Evolutionary conservation across 2,329 filamentous ascomycete species (phyloP).

Genomic region (Dactylellina leptospora): DNA sequence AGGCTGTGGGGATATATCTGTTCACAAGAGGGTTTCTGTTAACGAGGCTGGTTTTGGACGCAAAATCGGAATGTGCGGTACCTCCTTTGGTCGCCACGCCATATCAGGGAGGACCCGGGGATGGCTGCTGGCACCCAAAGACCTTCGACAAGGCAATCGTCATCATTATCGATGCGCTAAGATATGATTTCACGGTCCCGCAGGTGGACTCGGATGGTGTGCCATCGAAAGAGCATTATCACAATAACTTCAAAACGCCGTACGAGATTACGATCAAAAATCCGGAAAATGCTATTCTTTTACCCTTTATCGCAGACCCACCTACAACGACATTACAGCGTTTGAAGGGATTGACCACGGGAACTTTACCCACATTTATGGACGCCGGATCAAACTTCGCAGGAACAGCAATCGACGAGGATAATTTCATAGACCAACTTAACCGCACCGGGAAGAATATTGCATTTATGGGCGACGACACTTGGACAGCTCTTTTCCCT

Average conservation of each 20-base stretch:
- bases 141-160: conserved; percentile 91
- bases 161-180: conserved; percentile 88
- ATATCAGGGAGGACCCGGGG: conserved; percentile 36
- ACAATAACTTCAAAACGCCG: conserved; percentile 86
- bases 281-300: conserved; percentile 84
- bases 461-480: conserved; percentile 96
- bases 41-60: conserved; percentile 80
- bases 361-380: conserved; percentile 91
- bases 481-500: conserved; percentile 92
- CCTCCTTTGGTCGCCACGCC: conserved; percentile 70
- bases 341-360: conserved; percentile 92
- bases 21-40: conserved; percentile 96
- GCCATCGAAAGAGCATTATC: conserved; percentile 70
- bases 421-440: conserved; percentile 75
- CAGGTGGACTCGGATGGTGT: conserved; percentile 65
- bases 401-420: conserved; percentile 93
- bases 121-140: conserved; percentile 91
- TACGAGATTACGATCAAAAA: conserved; percentile 79
- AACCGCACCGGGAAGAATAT: conserved; percentile 75
- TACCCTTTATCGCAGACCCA: conserved; percentile 96
- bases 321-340: conserved; percentile 92
- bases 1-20: conserved; percentile 82
- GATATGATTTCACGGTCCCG: conserved; percentile 96
- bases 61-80: conserved; percentile 74
- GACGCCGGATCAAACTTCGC: conserved; percentile 95